Evolutionary conservation across 2,329 filamentous ascomycete species (phyloP), one percentile per base, ranked within the genome.

Genomic region (Bretziella fagacearum): DNA sequence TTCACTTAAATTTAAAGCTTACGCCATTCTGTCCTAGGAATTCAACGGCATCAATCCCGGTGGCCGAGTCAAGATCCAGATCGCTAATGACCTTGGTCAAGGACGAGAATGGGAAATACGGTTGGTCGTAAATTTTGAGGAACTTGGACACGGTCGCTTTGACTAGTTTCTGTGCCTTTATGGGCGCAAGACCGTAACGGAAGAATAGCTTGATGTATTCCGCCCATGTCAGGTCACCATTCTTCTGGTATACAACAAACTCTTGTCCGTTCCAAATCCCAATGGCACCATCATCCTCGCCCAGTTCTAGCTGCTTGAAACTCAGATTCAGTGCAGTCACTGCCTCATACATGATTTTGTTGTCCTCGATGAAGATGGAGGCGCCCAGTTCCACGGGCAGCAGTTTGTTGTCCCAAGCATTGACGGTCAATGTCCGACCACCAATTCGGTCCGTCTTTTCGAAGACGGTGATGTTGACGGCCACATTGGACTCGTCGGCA

Each of bases 351-450:
- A 98, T 71, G 56, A 93, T 94, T 32, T 77, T 67, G 58, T 96
- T 98, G 36, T 81, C 73, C 42, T 80, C 61, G 37, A 96, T 84
- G 58, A 96, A 98, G 55, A 96, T 94, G 52, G 81, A 89, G 8
- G 83, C 91, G 13, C 91, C 91, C 1, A 96, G 68, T 60, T 98
- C 91, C 29, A 94, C 73, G 1, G 81, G 81, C 32, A 78, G 65
- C 0, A 64, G 53, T 1, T 77, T 67, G 55, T 89, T 70, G 53
- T 74, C 71, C 58, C 81, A 89, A 2, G 77, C 79, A 56, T 86
- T 68, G 15, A 94, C 81, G 0, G 87, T 96, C 25, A 87, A 83
- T 6, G 82, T 82, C 22, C 91, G 82, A 6, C 91, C 91, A 25
- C 91, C 91, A 36, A 96, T 70, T 54, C 78, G 84, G 26, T 67